Evolutionary conservation across 2,329 filamentous ascomycete genomes (phyloP).

Genomic region (Fusarium papillatum): DNA sequence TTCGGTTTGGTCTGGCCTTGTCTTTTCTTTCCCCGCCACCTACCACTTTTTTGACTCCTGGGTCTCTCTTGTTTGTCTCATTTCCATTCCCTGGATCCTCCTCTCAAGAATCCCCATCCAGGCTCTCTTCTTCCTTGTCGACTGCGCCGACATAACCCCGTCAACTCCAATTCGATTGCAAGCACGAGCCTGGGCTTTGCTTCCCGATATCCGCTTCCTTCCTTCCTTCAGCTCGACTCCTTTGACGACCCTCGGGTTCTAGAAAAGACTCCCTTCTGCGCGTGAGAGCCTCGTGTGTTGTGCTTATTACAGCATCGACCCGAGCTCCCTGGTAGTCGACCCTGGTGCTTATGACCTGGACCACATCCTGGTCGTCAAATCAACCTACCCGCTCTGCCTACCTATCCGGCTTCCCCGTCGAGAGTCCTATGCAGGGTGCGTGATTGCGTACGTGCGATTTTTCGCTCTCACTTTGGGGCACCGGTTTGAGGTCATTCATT

Average conservation of each 20-base stretch:
- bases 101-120: not conserved
- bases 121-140: conserved; percentile 17
- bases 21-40: conserved; percentile 35
- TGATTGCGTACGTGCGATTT: conserved; percentile 41
- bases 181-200: conserved; percentile 19
- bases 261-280: conserved; percentile 22
- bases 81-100: conserved; percentile 26
- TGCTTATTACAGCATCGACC: conserved; percentile 35
- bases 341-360: conserved; percentile 29
- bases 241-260: conserved; percentile 25
- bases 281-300: conserved; percentile 17
- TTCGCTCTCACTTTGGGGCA: conserved; percentile 30
- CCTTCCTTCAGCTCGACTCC: conserved; percentile 9
- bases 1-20: conserved; percentile 17
- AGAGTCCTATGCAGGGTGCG: conserved; percentile 40
- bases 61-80: conserved; percentile 33
- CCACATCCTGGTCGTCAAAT: conserved; percentile 34
- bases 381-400: conserved; percentile 38
- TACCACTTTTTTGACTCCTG: conserved; percentile 26
- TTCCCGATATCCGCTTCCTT: conserved; percentile 17
- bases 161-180: conserved; percentile 14
- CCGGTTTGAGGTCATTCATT: conserved; percentile 15
- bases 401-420: conserved; percentile 44
- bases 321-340: conserved; percentile 35
- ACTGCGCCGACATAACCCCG: conserved; percentile 16